Evolutionary conservation across 1,284 basidiomycete genomes (phyloP).

Genomic region (Tilletia indica): DNA sequence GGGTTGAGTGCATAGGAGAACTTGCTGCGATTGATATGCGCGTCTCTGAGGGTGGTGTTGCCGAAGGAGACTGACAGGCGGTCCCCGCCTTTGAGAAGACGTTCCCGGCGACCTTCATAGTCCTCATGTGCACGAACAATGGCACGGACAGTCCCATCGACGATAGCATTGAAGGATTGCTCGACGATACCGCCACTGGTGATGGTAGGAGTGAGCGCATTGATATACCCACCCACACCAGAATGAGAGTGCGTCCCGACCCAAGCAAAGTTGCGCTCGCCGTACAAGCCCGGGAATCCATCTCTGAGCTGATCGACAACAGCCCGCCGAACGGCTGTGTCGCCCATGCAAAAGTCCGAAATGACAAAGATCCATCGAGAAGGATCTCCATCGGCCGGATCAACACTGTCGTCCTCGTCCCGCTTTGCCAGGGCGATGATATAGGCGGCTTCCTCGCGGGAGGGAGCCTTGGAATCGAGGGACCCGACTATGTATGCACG

Average conservation of each 20-base stretch:
- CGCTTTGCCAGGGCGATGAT: neutral
- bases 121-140: constrained; percentile 69
- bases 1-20: constrained; percentile 46
- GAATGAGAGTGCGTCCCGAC: constrained; percentile 75
- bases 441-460: neutral
- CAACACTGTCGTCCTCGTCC: constrained; percentile 54
- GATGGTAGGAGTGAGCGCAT: constrained; percentile 71
- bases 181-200: constrained; percentile 71
- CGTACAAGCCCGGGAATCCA: constrained; percentile 68
- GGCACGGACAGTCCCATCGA: constrained; percentile 69
- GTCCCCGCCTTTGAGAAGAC: constrained; percentile 14
- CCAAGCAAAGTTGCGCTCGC: constrained; percentile 69
- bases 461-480: neutral
- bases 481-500: constrained; percentile 72
- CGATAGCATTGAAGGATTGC: constrained; percentile 66
- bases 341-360: constrained; percentile 66
- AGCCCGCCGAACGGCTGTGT: constrained; percentile 71
- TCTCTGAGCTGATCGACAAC: constrained; percentile 66
- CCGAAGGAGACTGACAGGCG: constrained; percentile 62
- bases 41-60: constrained; percentile 66
- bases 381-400: constrained; percentile 55
- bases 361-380: constrained; percentile 74
- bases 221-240: constrained; percentile 74
- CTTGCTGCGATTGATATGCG: constrained; percentile 65
- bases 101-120: constrained; percentile 50